Evolutionary conservation across 768 basidiomycete species (phyloP), one percentile per base, ranked within the genome.

Genomic region (Leccinum aurantiacum): DNA sequence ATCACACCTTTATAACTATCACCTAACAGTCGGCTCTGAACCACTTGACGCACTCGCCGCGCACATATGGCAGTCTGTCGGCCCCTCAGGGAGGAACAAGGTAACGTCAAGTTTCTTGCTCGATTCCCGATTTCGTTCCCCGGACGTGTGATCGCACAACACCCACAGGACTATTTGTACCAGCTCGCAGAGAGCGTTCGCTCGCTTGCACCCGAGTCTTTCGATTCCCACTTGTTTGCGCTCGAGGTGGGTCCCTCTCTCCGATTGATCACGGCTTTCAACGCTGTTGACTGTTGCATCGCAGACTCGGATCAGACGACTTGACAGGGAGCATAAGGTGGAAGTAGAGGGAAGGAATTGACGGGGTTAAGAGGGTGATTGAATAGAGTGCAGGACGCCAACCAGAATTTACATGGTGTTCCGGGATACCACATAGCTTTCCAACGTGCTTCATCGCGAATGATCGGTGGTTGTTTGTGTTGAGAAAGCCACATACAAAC

Each of bases 11-110:
- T 3, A 50, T 53, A n/a, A 41, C 10, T 9, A 24, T 33, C 3
- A 8, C 7, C 1, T 0, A 4, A 55, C 60, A 95, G 95, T 93
- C 51, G 95, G 92, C 3, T 87, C 89, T 7, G 91, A 95, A 70
- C 85, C 89, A 0, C 75, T 94, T n/a, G 83, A 86, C 41, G 58
- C 65, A 3, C 83, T 95, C 4, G 86, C 93, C 0, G 67, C 81
- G 33, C 78, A 78, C 4, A 96, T 98, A 53, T 89, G 86, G 82
- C 72, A 74, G 25, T 87, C 90, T 0, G 80, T 85, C 0, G 95
- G 95, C 1, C 94, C 95, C 0, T 97, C 95, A 0, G 95, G 95
- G 1, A 83, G 78, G 3, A 98, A 98, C 78, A 95, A 94, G 79
- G 94, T 90, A 46, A n/a, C 27, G 10, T 27, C 6, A 3, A 4